These are phyloP conservation scores for Apiotrichum akiyoshidainum DNA, from an alignment of 1,284 basidiomycete species.

Conservation along the genomic window DNA sequence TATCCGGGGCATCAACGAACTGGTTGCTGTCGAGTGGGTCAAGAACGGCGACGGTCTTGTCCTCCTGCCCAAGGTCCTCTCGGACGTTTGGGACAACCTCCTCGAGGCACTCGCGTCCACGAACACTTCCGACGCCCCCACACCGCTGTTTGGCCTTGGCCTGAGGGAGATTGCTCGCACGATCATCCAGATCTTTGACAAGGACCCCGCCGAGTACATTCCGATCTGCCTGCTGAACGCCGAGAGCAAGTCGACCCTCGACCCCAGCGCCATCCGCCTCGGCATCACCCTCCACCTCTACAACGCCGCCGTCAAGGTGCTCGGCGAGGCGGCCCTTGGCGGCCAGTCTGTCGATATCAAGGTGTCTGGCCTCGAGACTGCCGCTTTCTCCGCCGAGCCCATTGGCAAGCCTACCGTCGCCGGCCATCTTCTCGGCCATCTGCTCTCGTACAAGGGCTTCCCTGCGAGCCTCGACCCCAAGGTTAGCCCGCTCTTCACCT, in stretches of 20 bases:
- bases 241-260: slow-evolving; percentile 19
- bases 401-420: slow-evolving; percentile 23
- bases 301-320: slow-evolving; percentile 18
- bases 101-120: slow-evolving; percentile 26
- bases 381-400: slow-evolving; percentile 25
- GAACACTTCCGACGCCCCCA: slow-evolving; percentile 15
- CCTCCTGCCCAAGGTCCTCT: slow-evolving; percentile 30
- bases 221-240: slow-evolving; percentile 28
- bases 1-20: slow-evolving; percentile 30
- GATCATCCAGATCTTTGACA: slow-evolving; percentile 29
- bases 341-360: slow-evolving; percentile 5
- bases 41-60: slow-evolving; percentile 16
- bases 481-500: slow-evolving; percentile 15
- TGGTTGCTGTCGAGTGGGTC: slow-evolving; percentile 26
- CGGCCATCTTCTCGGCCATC: slow-evolving; percentile 29
- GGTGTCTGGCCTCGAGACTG: neutral
- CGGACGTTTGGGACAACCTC: slow-evolving; percentile 39
- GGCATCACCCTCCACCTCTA: slow-evolving; percentile 28
- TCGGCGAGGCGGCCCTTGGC: slow-evolving; percentile 26
- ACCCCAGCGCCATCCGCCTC: slow-evolving; percentile 21
- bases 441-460: slow-evolving; percentile 29
- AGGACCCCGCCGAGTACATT: slow-evolving; percentile 36
- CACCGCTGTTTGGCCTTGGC: slow-evolving; percentile 24
- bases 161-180: slow-evolving; percentile 25
- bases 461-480: slow-evolving; percentile 13